These are phyloP conservation scores for Dalbergia cultrata DNA, from an alignment of 306 rosid species.

Conservation along the genomic window DNA sequence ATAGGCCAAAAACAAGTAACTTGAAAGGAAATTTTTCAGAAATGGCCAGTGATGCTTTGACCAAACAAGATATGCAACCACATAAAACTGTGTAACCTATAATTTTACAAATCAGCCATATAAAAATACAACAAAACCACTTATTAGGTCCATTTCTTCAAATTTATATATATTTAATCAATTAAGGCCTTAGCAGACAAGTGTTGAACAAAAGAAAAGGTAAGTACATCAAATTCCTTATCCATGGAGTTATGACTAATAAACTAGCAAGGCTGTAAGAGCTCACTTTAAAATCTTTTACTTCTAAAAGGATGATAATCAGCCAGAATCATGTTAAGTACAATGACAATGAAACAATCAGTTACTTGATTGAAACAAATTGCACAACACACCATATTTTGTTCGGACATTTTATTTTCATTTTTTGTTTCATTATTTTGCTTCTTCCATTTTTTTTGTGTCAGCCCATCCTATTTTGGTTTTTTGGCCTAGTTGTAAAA, in stretches of 20 bases:
- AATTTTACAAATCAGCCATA: neutral
- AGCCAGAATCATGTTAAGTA: neutral
- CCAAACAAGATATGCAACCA: neutral
- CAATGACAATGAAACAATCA: neutral
- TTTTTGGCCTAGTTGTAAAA: too few species aligned
- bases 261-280: neutral
- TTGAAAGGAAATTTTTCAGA: neutral
- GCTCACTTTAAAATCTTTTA: neutral
- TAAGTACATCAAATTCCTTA: neutral
- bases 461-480: too few species aligned
- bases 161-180: neutral
- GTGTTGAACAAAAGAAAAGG: neutral
- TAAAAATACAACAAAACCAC: neutral
- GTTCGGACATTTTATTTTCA: too few species aligned
- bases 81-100: neutral
- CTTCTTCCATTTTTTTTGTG: too few species aligned
- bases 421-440: too few species aligned
- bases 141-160: neutral
- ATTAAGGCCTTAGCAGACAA: neutral
- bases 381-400: too few species aligned
- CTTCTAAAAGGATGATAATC: neutral
- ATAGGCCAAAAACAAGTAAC: neutral
- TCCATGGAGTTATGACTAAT: neutral
- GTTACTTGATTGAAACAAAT: neutral
- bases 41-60: conserved; percentile 7